phyloP scores from a whole-genome alignment of 352 stramenopile genomes.

The Lagenidium sp. region DNA sequence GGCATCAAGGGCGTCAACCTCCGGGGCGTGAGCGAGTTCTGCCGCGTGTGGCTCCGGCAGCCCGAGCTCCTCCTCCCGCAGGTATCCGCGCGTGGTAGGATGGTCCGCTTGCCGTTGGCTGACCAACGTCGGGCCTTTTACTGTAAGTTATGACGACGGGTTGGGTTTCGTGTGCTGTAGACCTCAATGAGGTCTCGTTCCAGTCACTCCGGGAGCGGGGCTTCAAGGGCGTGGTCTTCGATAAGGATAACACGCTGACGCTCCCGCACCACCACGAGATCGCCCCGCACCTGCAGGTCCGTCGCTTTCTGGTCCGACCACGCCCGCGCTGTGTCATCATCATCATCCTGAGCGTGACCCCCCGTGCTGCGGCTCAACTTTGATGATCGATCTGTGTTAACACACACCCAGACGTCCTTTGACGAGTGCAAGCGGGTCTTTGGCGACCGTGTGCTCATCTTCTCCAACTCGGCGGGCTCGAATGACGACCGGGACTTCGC shows the following conservation, averaged over 20 bases:
- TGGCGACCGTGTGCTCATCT: slow-evolving; percentile 86
- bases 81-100: slow-evolving; percentile 62
- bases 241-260: slow-evolving; percentile 98
- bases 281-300: slow-evolving; percentile 58
- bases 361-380: no score
- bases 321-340: no score
- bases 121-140: no score
- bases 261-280: slow-evolving; percentile 83
- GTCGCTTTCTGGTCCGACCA: no score
- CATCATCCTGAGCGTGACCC: no score
- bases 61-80: slow-evolving; percentile 75
- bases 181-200: slow-evolving; percentile 80
- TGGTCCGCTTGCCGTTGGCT: no score
- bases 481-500: slow-evolving; percentile 82
- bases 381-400: no score
- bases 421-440: slow-evolving; percentile 86
- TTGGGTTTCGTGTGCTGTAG: slow-evolving; percentile 19
- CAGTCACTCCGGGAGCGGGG: slow-evolving; percentile 65
- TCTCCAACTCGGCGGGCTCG: slow-evolving; percentile 95
- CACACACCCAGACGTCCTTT: slow-evolving; percentile 29
- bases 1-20: slow-evolving; percentile 69
- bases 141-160: not conserved
- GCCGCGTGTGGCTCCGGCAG: slow-evolving; percentile 52
- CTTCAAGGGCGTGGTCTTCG: slow-evolving; percentile 93
- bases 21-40: slow-evolving; percentile 72